phyloP scores from a whole-genome alignment of 495 filamentous ascomycete genomes.

The Aspergillus leporis region DNA sequence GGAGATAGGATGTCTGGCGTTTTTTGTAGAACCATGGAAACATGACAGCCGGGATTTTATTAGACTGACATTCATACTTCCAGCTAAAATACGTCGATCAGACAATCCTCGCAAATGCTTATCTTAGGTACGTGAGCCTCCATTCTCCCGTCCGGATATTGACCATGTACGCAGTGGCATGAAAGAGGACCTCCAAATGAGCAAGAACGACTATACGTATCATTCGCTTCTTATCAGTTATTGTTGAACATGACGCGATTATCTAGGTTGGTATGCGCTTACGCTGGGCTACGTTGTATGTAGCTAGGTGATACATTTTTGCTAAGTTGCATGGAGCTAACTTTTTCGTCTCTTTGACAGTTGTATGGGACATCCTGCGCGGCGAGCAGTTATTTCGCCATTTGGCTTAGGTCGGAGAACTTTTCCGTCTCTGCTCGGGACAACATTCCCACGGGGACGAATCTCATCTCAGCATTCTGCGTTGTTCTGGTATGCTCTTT shows the following conservation, averaged over 20 bases:
- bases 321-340: no score
- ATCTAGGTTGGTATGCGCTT: conserved; percentile 27
- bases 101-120: conserved; percentile 34
- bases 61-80: background rate
- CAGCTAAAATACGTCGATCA: conserved; percentile 29
- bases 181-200: conserved; percentile 24
- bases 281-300: conserved; percentile 21
- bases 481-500: conserved; percentile 12
- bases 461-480: conserved; percentile 15
- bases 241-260: background rate
- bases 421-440: conserved; percentile 25
- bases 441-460: conserved; percentile 19
- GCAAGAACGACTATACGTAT: conserved; percentile 34
- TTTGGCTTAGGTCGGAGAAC: conserved; percentile 24
- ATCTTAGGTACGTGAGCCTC: conserved; percentile 10
- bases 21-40: conserved; percentile 28
- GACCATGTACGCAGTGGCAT: conserved; percentile 13
- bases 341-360: background rate
- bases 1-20: conserved; percentile 35
- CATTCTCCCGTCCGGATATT: background rate
- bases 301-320: background rate
- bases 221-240: no score
- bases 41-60: no score
- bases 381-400: conserved; percentile 20
- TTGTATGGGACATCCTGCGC: conserved; percentile 25